phyloP scores from a whole-genome alignment of 371 early-diverging fungal genomes.

The Capillidium rhysosporum region DNA sequence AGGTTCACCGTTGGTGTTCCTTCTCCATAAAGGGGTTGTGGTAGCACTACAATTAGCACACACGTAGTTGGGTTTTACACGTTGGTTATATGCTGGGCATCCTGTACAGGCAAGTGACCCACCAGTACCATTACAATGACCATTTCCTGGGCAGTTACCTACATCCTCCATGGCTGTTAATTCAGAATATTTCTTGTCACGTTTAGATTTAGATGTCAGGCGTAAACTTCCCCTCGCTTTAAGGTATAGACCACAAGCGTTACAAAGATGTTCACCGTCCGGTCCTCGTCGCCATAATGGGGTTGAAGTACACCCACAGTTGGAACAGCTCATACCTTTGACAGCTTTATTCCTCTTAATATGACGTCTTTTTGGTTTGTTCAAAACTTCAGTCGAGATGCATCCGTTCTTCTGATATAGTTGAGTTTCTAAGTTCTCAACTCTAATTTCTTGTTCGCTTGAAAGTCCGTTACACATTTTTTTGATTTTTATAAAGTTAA shows the following conservation, averaged over 20 bases:
- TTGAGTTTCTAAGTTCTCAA: too few species aligned
- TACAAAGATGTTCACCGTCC: constrained; percentile 66
- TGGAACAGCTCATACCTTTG: constrained; percentile 45
- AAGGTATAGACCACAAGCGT: constrained; percentile 61
- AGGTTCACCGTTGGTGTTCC: constrained; percentile 49
- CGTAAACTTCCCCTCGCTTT: neutral
- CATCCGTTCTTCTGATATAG: too few species aligned
- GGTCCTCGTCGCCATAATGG: constrained; percentile 83
- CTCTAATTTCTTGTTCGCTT: too few species aligned
- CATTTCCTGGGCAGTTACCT: constrained; percentile 57
- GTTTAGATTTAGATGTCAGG: neutral
- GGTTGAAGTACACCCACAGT: constrained; percentile 76
- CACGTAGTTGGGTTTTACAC: constrained; percentile 23
- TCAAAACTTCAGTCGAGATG: too few species aligned
- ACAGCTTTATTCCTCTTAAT: constrained; percentile 11
- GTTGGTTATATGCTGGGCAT: constrained; percentile 44
- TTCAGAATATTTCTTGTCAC: constrained; percentile 7
- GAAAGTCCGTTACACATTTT: too few species aligned
- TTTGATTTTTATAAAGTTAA: too few species aligned
- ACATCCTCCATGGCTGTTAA: constrained; percentile 1
- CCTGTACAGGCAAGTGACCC: constrained; percentile 52
- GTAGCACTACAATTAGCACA: constrained; percentile 69
- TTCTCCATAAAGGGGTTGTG: constrained; percentile 78
- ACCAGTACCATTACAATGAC: constrained; percentile 57
- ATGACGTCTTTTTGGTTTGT: too few species aligned